Conservation (phyloP, 129 eudicot genomes). For the Flaveria trinervia region DNA sequence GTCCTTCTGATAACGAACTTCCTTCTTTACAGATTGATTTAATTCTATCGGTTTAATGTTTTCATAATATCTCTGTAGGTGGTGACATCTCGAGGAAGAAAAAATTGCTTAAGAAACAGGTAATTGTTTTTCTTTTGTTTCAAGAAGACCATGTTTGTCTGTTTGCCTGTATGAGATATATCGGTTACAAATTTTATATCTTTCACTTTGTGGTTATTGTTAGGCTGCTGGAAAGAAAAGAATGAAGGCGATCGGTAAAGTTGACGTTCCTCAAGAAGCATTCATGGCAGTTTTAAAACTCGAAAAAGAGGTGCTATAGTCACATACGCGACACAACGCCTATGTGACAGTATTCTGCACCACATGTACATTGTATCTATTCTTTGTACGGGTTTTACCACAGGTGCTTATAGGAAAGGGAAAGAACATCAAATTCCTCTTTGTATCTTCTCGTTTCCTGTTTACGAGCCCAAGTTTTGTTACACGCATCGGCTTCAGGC, state of each 20-base stretch:
- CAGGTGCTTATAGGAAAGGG: constrained; percentile 14
- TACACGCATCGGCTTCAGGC: constrained; percentile 16
- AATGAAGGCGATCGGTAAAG: constrained; percentile 94
- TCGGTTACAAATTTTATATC: not conserved
- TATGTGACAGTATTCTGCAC: not conserved
- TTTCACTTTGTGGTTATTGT: not conserved
- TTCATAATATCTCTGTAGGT: constrained; percentile 48
- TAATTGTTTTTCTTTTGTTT: constrained; percentile 4
- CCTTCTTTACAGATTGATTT: not conserved
- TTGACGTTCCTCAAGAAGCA: constrained; percentile 98
- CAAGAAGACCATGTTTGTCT: not conserved
- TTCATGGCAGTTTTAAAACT: constrained; percentile 98
- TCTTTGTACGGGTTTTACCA: not conserved
- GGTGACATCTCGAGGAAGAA: constrained; percentile 96
- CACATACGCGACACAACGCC: not conserved
- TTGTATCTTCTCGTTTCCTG: not conserved
- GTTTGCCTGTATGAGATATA: not conserved
- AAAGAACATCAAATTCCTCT: constrained; percentile 23
- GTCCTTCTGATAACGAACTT: too few species aligned
- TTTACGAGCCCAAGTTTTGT: not conserved
- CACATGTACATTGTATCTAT: constrained; percentile 34
- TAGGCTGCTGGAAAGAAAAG: constrained; percentile 99
- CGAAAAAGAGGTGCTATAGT: constrained; percentile 85
- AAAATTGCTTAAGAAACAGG: constrained; percentile 95
- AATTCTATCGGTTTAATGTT: not conserved